Conservation (phyloP, 2,329 filamentous ascomycete genomes). For the Grosmannia serpens region DNA sequence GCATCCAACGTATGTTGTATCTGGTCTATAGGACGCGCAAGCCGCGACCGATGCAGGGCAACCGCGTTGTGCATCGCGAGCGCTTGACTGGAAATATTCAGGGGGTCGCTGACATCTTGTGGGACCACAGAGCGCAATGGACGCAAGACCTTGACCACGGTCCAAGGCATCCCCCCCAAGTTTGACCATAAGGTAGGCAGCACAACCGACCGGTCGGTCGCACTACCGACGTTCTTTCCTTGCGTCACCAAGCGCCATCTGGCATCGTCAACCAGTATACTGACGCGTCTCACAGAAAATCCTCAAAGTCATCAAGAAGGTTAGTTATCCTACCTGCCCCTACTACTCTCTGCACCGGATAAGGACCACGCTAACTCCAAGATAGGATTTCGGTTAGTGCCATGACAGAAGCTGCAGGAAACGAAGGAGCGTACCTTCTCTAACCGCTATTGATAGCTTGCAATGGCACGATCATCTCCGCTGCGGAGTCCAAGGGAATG, state of each 20-base stretch:
- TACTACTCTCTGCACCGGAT: neutral
- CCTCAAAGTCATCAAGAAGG: conserved; percentile 98
- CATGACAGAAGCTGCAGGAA: neutral
- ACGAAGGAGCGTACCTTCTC: neutral
- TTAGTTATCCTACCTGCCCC: neutral
- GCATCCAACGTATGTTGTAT: conserved; percentile 72
- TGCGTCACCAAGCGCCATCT: neutral
- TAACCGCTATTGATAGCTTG: conserved; percentile 9
- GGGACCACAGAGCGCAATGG: conserved; percentile 86
- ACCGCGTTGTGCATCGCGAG: neutral
- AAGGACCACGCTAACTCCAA: conserved; percentile 18
- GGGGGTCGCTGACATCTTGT: neutral
- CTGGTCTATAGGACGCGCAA: neutral
- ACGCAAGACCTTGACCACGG: conserved; percentile 99
- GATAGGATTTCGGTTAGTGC: conserved; percentile 7
- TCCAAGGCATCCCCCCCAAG: conserved; percentile 97
- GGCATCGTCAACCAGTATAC: neutral
- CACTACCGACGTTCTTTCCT: neutral
- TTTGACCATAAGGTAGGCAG: conserved; percentile 69
- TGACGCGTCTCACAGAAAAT: conserved; percentile 53
- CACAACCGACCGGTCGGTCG: neutral
- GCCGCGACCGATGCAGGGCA: neutral
- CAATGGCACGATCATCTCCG: conserved; percentile 15
- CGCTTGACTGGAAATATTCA: neutral
- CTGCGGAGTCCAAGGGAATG: conserved; percentile 15